Conservation (phyloP, 768 basidiomycete genomes). For the Podaxis sp. region DNA sequence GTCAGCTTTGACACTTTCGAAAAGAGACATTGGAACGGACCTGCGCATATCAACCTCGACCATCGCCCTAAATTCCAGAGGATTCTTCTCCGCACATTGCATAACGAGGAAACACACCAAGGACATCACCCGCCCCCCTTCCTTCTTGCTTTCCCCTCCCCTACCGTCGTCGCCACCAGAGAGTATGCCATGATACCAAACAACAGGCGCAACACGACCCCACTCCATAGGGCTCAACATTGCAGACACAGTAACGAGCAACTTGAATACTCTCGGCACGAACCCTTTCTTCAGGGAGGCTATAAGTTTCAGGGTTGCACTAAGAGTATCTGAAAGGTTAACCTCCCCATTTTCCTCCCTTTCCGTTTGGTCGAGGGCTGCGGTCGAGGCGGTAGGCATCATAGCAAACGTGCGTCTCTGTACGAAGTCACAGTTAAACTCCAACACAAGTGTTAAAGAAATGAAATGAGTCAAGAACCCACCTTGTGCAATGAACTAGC, state of each 20-base stretch:
- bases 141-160: neutral
- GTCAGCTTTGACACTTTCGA: neutral
- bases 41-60: slow-evolving; percentile 57
- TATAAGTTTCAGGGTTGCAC: slow-evolving; percentile 36
- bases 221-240: slow-evolving; percentile 50
- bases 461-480: slow-evolving; percentile 5
- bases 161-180: slow-evolving; percentile 31
- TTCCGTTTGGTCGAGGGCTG: slow-evolving; percentile 8
- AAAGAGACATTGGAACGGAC: slow-evolving; percentile 30
- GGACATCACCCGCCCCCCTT: neutral
- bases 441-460: neutral
- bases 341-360: slow-evolving; percentile 17
- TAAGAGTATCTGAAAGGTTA: slow-evolving; percentile 34
- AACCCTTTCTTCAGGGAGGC: slow-evolving; percentile 45
- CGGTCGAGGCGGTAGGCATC: slow-evolving; percentile 15
- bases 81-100: slow-evolving; percentile 68
- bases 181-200: slow-evolving; percentile 57
- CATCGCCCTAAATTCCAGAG: slow-evolving; percentile 43
- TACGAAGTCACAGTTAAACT: neutral
- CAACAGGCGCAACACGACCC: slow-evolving; percentile 44
- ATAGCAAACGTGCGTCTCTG: slow-evolving; percentile 18
- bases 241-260: slow-evolving; percentile 63
- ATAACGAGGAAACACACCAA: slow-evolving; percentile 56
- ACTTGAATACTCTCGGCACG: slow-evolving; percentile 45
- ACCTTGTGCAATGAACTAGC: slow-evolving; percentile 45